Conservation (phyloP, 495 filamentous ascomycete genomes). For the Penicillium angulare region DNA sequence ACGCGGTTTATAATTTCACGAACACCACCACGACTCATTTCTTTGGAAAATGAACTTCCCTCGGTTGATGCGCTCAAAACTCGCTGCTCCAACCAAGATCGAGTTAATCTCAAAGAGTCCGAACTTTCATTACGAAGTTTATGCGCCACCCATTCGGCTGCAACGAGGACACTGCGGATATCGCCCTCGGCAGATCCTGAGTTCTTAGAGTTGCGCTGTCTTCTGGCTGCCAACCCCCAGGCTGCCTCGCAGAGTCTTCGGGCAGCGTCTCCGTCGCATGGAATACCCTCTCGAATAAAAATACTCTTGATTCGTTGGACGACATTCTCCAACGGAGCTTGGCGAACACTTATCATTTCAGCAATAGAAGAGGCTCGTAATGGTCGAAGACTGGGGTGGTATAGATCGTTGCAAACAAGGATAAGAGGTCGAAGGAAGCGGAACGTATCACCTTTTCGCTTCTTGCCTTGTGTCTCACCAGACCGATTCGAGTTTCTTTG, state of each 20-base stretch:
- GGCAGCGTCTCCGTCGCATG: constrained; percentile 81
- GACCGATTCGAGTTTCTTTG: constrained; percentile 67
- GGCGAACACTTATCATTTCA: constrained; percentile 89
- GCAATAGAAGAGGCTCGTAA: constrained; percentile 77
- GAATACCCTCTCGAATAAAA: constrained; percentile 82
- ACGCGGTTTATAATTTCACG: constrained; percentile 83
- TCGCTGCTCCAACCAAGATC: constrained; percentile 79
- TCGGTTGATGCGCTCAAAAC: constrained; percentile 67
- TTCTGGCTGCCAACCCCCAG: constrained; percentile 76
- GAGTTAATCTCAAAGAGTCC: constrained; percentile 55
- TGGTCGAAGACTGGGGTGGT: constrained; percentile 82
- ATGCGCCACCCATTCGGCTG: constrained; percentile 90
- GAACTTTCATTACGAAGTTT: constrained; percentile 60
- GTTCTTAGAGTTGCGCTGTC: constrained; percentile 50
- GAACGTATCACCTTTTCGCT: constrained; percentile 77
- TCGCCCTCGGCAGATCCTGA: constrained; percentile 77
- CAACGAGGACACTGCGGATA: constrained; percentile 87
- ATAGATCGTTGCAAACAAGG: constrained; percentile 96
- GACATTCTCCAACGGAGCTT: constrained; percentile 84
- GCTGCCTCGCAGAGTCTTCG: constrained; percentile 87
- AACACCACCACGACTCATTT: constrained; percentile 71
- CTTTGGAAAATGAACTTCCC: constrained; percentile 74
- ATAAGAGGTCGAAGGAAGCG: constrained; percentile 83
- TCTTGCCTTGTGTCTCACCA: constrained; percentile 40
- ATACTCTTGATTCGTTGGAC: constrained; percentile 75